A percentile compares a stretch with the other conserved stretches of the same genome.
Conservation (phyloP, 495 filamentous ascomycete genomes). For the Barbatosphaeria neglecta region DNA sequence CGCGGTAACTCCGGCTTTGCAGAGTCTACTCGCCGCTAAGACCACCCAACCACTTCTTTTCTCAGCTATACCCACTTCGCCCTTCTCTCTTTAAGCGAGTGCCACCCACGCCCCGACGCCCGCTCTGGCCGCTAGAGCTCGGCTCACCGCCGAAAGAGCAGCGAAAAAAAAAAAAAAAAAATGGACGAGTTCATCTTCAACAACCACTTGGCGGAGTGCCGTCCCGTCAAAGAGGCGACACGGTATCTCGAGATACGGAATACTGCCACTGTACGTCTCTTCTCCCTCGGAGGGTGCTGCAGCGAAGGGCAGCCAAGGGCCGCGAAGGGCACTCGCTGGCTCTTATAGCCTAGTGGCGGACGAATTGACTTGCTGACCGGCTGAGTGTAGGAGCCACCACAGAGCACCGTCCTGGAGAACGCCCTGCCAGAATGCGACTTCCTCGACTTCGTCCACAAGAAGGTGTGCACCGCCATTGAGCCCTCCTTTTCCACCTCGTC, state of each 20-base stretch:
- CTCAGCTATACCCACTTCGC: too few species aligned
- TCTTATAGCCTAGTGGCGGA: too few species aligned
- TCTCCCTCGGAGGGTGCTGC: too few species aligned
- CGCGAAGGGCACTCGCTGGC: too few species aligned
- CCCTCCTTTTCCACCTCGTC: neutral
- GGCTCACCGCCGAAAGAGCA: neutral
- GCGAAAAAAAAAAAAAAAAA: constrained; percentile 3
- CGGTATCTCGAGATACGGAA: constrained; percentile 43
- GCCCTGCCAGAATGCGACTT: neutral
- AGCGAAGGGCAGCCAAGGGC: too few species aligned
- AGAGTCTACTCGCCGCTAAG: too few species aligned
- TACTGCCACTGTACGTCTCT: constrained; percentile 36
- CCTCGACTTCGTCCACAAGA: neutral
- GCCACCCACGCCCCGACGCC: too few species aligned
- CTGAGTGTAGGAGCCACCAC: neutral
- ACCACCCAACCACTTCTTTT: too few species aligned
- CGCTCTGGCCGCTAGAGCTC: too few species aligned
- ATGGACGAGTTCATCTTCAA: constrained; percentile 48
- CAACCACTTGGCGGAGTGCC: constrained; percentile 26
- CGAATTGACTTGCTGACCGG: too few species aligned
- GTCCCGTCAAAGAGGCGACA: constrained; percentile 33
- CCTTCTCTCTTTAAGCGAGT: too few species aligned
- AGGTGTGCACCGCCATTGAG: neutral
- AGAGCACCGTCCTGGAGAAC: neutral
- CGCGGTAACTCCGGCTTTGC: too few species aligned